These are phyloP conservation scores for Neonectria neomacrospora DNA, from an alignment of 2,329 filamentous ascomycete species.

Conservation along the genomic window DNA sequence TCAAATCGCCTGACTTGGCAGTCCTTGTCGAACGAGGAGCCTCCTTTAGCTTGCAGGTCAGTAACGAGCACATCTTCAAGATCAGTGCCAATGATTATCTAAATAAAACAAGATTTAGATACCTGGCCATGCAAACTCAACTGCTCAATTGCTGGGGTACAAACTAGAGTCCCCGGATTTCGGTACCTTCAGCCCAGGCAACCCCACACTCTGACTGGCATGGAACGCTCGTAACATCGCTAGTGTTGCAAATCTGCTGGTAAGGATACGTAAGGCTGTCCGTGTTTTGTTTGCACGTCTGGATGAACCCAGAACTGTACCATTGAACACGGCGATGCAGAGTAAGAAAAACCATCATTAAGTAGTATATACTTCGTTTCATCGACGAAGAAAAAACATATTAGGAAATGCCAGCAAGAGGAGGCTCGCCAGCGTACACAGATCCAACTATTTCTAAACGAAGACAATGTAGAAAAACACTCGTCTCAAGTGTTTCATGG, in stretches of 20 bases:
- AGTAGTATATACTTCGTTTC: slow-evolving; percentile 3
- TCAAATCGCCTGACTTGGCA: slow-evolving; percentile 24
- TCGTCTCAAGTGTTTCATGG: neutral
- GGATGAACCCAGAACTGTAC: neutral
- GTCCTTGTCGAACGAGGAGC: slow-evolving; percentile 21
- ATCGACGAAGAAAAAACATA: slow-evolving; percentile 15
- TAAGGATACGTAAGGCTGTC: neutral
- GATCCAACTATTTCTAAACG: neutral
- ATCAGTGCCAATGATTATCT: neutral
- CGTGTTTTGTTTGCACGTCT: neutral
- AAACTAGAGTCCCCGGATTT: neutral
- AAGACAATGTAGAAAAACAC: neutral
- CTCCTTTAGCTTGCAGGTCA: slow-evolving; percentile 7
- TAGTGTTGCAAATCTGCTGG: neutral
- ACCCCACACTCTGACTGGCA: slow-evolving; percentile 4
- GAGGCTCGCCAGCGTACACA: neutral
- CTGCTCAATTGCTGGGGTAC: neutral
- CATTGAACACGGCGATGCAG: no score
- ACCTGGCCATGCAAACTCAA: neutral
- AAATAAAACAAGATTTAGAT: neutral
- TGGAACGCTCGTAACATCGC: neutral
- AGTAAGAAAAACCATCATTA: neutral
- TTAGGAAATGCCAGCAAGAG: slow-evolving; percentile 8
- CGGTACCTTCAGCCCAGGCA: neutral
- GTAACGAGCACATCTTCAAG: neutral